phyloP scores from a whole-genome alignment of 306 rosid genomes.

The Glycyrrhiza uralensis region DNA sequence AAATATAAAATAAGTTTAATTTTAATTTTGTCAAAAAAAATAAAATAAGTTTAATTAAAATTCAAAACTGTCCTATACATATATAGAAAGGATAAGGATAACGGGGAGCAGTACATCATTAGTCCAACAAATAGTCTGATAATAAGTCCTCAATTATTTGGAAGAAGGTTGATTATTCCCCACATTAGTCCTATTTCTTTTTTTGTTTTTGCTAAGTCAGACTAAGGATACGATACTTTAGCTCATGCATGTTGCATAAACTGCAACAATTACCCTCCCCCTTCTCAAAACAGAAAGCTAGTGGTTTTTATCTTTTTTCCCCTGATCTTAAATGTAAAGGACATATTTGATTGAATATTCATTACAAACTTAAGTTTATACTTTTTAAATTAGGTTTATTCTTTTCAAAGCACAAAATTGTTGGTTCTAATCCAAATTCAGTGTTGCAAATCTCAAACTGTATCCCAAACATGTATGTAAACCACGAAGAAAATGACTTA shows the following conservation, averaged over 20 bases:
- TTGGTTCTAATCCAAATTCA: too few species aligned
- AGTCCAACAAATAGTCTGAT: background rate
- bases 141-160: constrained; percentile 2
- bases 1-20: background rate
- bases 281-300: background rate
- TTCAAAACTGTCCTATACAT: background rate
- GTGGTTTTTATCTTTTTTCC: background rate
- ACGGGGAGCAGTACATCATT: background rate
- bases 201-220: background rate
- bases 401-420: too few species aligned
- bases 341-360: too few species aligned
- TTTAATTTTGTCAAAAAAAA: too few species aligned
- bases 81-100: background rate
- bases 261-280: background rate
- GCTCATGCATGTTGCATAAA: background rate
- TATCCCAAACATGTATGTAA: too few species aligned
- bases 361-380: too few species aligned
- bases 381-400: too few species aligned
- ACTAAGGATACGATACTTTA: background rate
- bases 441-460: too few species aligned
- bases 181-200: constrained; percentile 1
- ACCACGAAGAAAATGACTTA: background rate
- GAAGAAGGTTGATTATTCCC: background rate
- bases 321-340: too few species aligned
- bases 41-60: background rate